Evolutionary conservation across 257 asterid genomes (phyloP).

Genomic region (Coffea eugenioides): DNA sequence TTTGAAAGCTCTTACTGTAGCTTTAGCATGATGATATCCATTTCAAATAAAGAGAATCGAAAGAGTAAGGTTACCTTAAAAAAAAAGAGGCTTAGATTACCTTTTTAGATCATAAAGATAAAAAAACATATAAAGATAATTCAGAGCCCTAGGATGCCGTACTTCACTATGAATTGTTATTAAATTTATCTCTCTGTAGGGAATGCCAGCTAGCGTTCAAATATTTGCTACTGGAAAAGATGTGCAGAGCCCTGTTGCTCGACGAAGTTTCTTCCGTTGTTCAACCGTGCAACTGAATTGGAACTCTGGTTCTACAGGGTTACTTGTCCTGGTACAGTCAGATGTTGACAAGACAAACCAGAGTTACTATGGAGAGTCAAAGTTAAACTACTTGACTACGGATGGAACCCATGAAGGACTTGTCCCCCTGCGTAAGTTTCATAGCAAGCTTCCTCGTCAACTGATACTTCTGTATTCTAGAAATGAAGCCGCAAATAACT

Average conservation of each 20-base stretch:
- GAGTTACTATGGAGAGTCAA: constrained; percentile 97
- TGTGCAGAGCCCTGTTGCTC: constrained; percentile 69
- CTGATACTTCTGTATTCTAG: constrained; percentile 8
- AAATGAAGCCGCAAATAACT: constrained; percentile 14
- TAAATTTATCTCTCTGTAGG: constrained; percentile 44
- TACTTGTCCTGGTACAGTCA: constrained; percentile 82
- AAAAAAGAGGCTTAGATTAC: background rate
- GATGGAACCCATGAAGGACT: constrained; percentile 93
- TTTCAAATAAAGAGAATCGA: background rate
- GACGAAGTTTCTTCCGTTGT: constrained; percentile 93
- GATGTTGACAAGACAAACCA: constrained; percentile 99
- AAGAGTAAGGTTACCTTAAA: background rate
- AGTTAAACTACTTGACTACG: constrained; percentile 85
- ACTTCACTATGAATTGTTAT: constrained; percentile 12
- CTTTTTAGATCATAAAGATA: background rate
- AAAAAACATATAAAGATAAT: background rate
- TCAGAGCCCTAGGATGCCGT: background rate
- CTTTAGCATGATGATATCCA: background rate
- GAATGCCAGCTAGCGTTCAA: constrained; percentile 97
- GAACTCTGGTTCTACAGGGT: constrained; percentile 85
- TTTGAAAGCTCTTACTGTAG: background rate
- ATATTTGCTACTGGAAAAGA: constrained; percentile 73
- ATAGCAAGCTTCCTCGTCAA: background rate
- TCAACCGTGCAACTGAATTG: constrained; percentile 85
- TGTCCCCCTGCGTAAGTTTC: constrained; percentile 78